Percentiles rank a stretch among this genome's conserved stretches.
phyloP scores from a whole-genome alignment of 257 asterid species.

The Leonotis leonurus region DNA sequence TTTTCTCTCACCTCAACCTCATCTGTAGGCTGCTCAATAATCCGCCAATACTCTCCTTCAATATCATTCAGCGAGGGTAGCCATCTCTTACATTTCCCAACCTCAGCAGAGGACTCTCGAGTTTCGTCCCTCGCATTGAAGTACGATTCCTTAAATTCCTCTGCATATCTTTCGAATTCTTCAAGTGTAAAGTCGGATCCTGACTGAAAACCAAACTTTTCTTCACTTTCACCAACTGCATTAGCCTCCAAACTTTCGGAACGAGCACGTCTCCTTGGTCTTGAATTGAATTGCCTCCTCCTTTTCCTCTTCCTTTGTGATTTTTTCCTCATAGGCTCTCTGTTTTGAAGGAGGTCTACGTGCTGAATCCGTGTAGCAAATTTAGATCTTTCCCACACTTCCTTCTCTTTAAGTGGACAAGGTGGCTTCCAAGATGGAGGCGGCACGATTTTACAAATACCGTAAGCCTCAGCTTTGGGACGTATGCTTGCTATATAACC shows the following conservation, averaged over 20 bases:
- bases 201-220: constrained; percentile 74
- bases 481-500: constrained; percentile 70
- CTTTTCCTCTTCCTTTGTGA: constrained; percentile 48
- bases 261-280: constrained; percentile 48
- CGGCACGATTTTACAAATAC: constrained; percentile 72
- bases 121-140: constrained; percentile 30
- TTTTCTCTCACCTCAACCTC: constrained; percentile 65
- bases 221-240: constrained; percentile 28
- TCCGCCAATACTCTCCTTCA: constrained; percentile 90
- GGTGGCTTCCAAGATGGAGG: constrained; percentile 74
- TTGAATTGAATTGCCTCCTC: constrained; percentile 38
- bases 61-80: constrained; percentile 53
- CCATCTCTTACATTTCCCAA: constrained; percentile 25
- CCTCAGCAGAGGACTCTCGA: constrained; percentile 15
- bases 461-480: constrained; percentile 54
- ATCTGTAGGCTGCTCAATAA: constrained; percentile 72
- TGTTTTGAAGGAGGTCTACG: constrained; percentile 74
- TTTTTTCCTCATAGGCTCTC: constrained; percentile 74
- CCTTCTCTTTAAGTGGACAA: constrained; percentile 56
- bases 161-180: constrained; percentile 44
- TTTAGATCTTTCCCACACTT: constrained; percentile 49
- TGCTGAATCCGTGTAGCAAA: constrained; percentile 69
- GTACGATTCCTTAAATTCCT: constrained; percentile 50
- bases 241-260: constrained; percentile 38
- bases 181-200: constrained; percentile 69